These are phyloP conservation scores for Fagopyrum homotropicum DNA, from an alignment of 148 eudicot species.

Conservation along the genomic window DNA sequence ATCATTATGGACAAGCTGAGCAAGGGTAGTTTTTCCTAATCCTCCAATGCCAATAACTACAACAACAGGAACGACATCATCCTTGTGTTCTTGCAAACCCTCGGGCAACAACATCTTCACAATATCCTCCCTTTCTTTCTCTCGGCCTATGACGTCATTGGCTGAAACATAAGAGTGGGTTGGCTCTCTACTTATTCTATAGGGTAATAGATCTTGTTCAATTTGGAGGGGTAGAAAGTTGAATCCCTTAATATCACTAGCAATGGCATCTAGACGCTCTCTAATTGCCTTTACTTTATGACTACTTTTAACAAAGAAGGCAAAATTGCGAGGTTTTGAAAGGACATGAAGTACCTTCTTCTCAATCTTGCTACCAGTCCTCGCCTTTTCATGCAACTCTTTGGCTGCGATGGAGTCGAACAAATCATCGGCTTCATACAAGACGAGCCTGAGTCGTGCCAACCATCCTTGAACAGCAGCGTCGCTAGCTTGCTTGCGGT, in stretches of 20 bases:
- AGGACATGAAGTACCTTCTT: not conserved
- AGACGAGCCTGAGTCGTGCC: not conserved
- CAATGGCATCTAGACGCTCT: not conserved
- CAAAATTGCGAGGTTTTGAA: not conserved
- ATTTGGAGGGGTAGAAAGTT: not conserved
- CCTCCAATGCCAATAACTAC: not conserved
- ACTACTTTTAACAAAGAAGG: not conserved
- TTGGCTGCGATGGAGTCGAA: not conserved
- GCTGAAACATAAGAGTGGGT: not conserved
- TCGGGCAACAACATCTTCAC: not conserved
- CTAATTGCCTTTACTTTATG: not conserved
- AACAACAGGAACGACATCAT: not conserved
- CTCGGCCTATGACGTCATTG: not conserved
- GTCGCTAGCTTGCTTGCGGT: not conserved
- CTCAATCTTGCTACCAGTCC: not conserved
- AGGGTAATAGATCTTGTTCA: not conserved
- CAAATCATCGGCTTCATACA: not conserved
- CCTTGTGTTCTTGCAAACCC: not conserved
- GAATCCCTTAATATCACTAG: not conserved
- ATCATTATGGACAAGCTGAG: constrained; percentile 17
- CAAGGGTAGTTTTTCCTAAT: not conserved
- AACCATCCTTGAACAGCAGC: not conserved
- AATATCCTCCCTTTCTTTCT: not conserved
- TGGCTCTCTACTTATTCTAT: not conserved
- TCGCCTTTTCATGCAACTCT: not conserved